These are phyloP conservation scores for Starmerella khaoyaiensis DNA, from an alignment of 805 yeast species.

Conservation along the genomic window DNA sequence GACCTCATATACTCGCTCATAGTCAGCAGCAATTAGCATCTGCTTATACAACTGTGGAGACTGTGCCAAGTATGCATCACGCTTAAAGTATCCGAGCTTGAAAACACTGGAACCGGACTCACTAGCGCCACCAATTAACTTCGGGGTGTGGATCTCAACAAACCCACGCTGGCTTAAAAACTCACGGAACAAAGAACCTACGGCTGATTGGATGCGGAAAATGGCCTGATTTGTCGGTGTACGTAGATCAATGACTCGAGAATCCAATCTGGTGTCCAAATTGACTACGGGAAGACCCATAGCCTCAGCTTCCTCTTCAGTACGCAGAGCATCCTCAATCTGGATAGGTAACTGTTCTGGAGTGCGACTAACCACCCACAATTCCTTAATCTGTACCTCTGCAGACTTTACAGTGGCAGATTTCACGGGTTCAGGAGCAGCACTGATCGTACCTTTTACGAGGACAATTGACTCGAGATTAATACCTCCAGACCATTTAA, in stretches of 20 bases:
- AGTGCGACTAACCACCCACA: constrained; percentile 70
- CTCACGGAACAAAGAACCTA: constrained; percentile 78
- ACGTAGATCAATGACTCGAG: constrained; percentile 92
- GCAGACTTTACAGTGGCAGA: constrained; percentile 84
- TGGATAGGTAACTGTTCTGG: constrained; percentile 88
- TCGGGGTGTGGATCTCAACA: constrained; percentile 92
- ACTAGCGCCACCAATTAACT: constrained; percentile 85
- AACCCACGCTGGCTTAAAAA: constrained; percentile 55
- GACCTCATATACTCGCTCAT: constrained; percentile 88
- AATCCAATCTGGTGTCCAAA: constrained; percentile 88
- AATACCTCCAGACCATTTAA: constrained; percentile 83
- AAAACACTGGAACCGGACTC: constrained; percentile 98
- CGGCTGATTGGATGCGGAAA: constrained; percentile 85
- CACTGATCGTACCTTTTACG: constrained; percentile 71
- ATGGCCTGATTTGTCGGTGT: constrained; percentile 96
- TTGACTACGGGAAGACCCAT: constrained; percentile 86
- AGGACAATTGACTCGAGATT: constrained; percentile 83
- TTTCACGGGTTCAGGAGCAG: constrained; percentile 75
- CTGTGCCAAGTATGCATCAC: constrained; percentile 89
- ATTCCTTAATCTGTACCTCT: constrained; percentile 66
- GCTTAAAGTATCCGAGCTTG: constrained; percentile 84
- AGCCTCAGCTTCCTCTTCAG: constrained; percentile 72
- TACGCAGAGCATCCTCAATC: constrained; percentile 91
- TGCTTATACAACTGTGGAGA: constrained; percentile 97
- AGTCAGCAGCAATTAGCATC: constrained; percentile 95